Percentiles rank a stretch among this genome's conserved stretches.
These are phyloP conservation scores for Saprolegnia parasitica DNA, from an alignment of 352 stramenopile genomes.

Conservation along the genomic window DNA sequence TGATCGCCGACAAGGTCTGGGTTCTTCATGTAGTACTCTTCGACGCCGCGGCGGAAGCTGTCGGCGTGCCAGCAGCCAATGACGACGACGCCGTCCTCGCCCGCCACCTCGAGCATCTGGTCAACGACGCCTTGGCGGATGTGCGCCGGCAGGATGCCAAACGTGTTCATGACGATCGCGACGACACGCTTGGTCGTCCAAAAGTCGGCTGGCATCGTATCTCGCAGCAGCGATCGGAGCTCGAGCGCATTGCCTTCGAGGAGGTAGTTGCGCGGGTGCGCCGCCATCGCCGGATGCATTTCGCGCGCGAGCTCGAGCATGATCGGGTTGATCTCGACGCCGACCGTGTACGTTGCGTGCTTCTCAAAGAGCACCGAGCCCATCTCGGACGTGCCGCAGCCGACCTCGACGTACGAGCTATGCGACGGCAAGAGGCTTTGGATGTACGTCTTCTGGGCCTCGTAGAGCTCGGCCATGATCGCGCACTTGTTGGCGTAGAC, in stretches of 20 bases:
- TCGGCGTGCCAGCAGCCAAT: slow-evolving; percentile 28
- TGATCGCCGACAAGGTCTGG: slow-evolving; percentile 20
- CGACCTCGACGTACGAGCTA: slow-evolving; percentile 29
- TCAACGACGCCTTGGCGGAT: slow-evolving; percentile 28
- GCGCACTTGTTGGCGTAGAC: slow-evolving; percentile 21
- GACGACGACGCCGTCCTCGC: slow-evolving; percentile 27
- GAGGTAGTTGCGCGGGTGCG: slow-evolving; percentile 22
- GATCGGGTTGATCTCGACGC: slow-evolving; percentile 26
- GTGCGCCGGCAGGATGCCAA: slow-evolving; percentile 28
- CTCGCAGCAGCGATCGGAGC: background rate
- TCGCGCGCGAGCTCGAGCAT: slow-evolving; percentile 24
- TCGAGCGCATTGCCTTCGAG: slow-evolving; percentile 28
- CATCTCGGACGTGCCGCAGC: slow-evolving; percentile 27
- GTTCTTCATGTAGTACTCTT: slow-evolving; percentile 31
- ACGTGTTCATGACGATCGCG: slow-evolving; percentile 29
- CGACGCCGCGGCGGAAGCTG: slow-evolving; percentile 24
- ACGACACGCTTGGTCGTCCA: slow-evolving; percentile 26
- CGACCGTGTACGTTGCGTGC: slow-evolving; percentile 20
- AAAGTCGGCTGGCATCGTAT: slow-evolving; percentile 16
- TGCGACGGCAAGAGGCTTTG: slow-evolving; percentile 1
- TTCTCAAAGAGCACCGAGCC: slow-evolving; percentile 23
- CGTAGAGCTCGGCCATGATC: slow-evolving; percentile 26
- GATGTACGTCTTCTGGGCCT: slow-evolving; percentile 26
- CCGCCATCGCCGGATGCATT: slow-evolving; percentile 21
- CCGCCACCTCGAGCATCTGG: slow-evolving; percentile 14